Evolutionary conservation across 305 asterid species (phyloP).

Genomic region (Galium porrigens): DNA sequence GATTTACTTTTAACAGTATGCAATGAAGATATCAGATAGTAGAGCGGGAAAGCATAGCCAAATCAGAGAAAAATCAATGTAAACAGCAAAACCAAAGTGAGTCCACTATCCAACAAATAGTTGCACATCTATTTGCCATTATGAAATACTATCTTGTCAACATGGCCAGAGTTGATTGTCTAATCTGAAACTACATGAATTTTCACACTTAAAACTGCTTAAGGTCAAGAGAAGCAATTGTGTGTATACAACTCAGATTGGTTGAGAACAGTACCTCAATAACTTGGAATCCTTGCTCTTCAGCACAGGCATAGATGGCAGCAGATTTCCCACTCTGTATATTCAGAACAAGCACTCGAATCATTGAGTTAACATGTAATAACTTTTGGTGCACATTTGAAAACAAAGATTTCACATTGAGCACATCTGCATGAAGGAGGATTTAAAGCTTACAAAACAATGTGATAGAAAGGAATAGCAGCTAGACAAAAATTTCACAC

Average conservation of each 20-base stretch:
- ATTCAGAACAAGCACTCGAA: slow-evolving; percentile 11
- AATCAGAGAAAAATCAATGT: background rate
- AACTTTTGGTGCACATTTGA: background rate
- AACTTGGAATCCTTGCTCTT: slow-evolving; percentile 88
- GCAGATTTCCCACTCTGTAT: slow-evolving; percentile 96
- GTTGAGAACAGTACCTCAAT: slow-evolving; percentile 59
- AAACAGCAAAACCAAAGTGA: background rate
- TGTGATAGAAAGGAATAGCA: background rate
- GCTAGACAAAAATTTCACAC: background rate
- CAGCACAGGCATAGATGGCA: slow-evolving; percentile 91
- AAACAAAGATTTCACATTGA: background rate
- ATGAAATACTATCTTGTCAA: background rate
- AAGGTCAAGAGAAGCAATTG: background rate
- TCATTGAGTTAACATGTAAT: background rate
- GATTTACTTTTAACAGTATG: background rate
- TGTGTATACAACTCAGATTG: background rate
- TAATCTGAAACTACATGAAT: background rate
- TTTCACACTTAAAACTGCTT: background rate
- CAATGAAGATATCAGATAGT: background rate
- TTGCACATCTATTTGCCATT: background rate
- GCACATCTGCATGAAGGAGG: background rate
- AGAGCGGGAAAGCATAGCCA: background rate
- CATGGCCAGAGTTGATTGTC: background rate
- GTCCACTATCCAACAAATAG: background rate
- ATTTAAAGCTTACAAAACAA: background rate